Base-by-base conservation (phyloP, 169 alveolate species). In the Hepatocystis sp. region DNA sequence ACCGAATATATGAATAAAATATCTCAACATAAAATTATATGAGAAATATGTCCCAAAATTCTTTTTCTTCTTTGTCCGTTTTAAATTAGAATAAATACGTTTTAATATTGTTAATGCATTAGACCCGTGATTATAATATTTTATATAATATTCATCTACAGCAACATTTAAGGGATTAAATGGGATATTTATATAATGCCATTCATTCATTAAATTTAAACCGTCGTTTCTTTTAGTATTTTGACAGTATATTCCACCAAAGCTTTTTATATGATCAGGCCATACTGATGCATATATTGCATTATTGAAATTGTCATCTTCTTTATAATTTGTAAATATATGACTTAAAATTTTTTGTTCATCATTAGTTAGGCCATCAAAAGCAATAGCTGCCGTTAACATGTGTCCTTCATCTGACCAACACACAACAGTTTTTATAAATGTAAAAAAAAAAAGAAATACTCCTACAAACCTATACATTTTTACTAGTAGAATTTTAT, bases 1-100 rank as follows among this genome's bases (percentile, higher is more conserved):
- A 10, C 97, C 97, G 61, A 92, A 90, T 27, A 93, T 60, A 89
- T 95, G 97, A 10, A 95, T 85, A 51, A 95, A 84, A 44, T 90
- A 84, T 51, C 97, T 89, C 58, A 94, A 51, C 44, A 85, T 56
- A 30, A 85, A 60, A 39, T 85, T 85, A 34, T 71, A 53, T 0
- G 91, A 63, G 46, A 91, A 56, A 36, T 47, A 90, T 2, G 28
- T 64, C 13, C 90, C 85, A 34, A 40, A 64, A 34, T 71, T 71
- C 46, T 85, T 66, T 85, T 55, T 55, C 32, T 11, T 58, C 8
- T 81, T 61, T 4, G 60, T n/a, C 17, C 13, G 28, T 58, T 55
- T 66, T 60, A 66, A 81, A 11, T 49, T 17, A n/a, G 42, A 32
- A 34, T 49, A 81, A 15, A 66, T 56, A 19, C n/a, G 34, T 52